phyloP scores from a whole-genome alignment of 208 protist species.

The Willaertia magna region DNA sequence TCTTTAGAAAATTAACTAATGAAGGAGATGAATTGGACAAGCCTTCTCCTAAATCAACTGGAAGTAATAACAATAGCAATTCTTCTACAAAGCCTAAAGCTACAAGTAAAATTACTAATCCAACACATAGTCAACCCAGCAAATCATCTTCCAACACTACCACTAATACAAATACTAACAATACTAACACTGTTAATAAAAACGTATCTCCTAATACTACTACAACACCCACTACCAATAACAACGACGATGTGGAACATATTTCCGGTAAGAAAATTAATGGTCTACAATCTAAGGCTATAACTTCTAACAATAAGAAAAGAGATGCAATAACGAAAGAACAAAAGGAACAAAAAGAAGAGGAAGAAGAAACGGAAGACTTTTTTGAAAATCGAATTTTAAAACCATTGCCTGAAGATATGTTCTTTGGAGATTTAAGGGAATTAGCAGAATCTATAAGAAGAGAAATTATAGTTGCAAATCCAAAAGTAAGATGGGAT shows the following conservation, averaged over 20 bases:
- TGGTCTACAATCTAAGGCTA: too few relatives aligned
- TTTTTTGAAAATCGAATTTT: conserved; percentile 2
- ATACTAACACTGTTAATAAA: background rate
- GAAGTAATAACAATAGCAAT: background rate
- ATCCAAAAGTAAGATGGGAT: conserved; percentile 36
- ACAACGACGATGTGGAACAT: background rate
- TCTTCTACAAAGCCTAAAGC: background rate
- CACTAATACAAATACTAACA: too few relatives aligned
- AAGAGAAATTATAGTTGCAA: conserved; percentile 46
- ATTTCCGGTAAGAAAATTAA: background rate
- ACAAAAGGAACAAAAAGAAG: background rate
- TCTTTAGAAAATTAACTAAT: conserved; percentile 45
- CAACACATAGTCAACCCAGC: too few relatives aligned
- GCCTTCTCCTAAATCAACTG: background rate
- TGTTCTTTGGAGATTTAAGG: conserved; percentile 1
- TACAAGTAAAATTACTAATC: background rate
- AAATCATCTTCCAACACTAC: background rate
- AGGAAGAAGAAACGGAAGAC: background rate
- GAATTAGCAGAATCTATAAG: conserved; percentile 45
- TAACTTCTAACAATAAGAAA: too few relatives aligned
- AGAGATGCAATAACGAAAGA: too few relatives aligned
- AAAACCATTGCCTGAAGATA: conserved; percentile 5
- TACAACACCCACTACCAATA: background rate
- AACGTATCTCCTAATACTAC: background rate
- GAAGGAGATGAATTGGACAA: background rate